Evolutionary conservation across 2,329 filamentous ascomycete genomes (phyloP), one percentile per base, ranked within the genome.

Genomic region (Ramularia endophylla): DNA sequence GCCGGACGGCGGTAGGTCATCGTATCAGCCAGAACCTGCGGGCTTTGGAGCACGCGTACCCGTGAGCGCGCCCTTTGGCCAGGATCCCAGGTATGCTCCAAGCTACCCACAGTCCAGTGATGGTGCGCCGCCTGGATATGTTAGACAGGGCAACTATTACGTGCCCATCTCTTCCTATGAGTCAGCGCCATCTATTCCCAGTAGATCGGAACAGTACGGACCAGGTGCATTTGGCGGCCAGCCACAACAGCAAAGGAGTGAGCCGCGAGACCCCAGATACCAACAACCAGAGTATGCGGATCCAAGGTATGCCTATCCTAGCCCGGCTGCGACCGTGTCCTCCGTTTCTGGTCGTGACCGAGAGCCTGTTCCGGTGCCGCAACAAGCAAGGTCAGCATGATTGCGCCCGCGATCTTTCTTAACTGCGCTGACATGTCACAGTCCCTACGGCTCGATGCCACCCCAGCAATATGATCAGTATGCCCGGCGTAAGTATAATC

Each of bases 251-350:
- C 22, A 25, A 11, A 38, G 42, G 35, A 46, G 38, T 16, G 46
- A 47, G 30, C 41, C 49, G 8, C 43, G 55, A 32, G 55, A 57
- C 22, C 40, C 55, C 8, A 51, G 58, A 47, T 59, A 58, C 34
- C 43, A 45, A 34, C 55, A 57, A 47, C 44, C 46, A 12, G 58
- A 61, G 17, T 56, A 56, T 44, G 44, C 50, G 45, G 32, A 34
- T 20, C 32, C 32, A 34, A 54, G 57, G 50, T 59, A 58, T 53
- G 57, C 58, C 43, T 61, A 61, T 44, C 58, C 58, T 46, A 61
- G 58, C 48, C 58, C 58, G 50, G 57, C 58, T 38, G 50, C 54
- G 39, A 61, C 58, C 20, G 53, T 57, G 13, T 52, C 52, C n/a
- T 54, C 56, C 35, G 46, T 57, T 30, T 45, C 47, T 30, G 47